Evolutionary conservation across 1,139 yeast species (phyloP).

Genomic region (Candida neerlandica): DNA sequence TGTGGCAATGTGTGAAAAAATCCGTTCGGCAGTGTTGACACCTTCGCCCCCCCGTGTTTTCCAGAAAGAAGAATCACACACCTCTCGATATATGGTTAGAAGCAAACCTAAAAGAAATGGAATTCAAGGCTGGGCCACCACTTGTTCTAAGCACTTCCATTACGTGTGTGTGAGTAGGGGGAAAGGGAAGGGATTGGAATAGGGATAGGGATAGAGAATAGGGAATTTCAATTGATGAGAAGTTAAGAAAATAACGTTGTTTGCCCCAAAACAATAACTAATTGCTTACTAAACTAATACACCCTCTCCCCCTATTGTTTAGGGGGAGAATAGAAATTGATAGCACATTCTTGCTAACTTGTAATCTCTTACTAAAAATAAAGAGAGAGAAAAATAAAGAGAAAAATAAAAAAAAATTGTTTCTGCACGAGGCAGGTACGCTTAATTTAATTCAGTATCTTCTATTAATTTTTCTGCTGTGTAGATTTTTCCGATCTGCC

Average conservation of each 20-base stretch:
- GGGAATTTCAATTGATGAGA: neutral
- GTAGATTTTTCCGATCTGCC: constrained; percentile 1
- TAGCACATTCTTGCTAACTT: neutral
- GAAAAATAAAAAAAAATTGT: neutral
- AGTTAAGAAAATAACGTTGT: neutral
- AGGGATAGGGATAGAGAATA: too few relatives aligned
- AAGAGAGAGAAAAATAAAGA: neutral
- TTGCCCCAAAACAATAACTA: neutral
- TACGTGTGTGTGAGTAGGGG: too few relatives aligned
- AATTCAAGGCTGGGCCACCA: too few relatives aligned
- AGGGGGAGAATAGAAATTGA: neutral
- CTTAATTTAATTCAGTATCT: neutral
- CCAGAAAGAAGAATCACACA: too few relatives aligned
- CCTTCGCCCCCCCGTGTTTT: too few relatives aligned
- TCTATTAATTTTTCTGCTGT: neutral
- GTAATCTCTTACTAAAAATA: constrained; percentile 1
- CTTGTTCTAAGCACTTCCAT: too few relatives aligned
- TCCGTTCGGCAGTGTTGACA: too few relatives aligned
- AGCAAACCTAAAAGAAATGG: too few relatives aligned
- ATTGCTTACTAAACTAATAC: neutral
- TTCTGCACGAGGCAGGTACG: constrained; percentile 1
- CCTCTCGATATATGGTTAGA: too few relatives aligned
- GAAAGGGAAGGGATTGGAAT: too few relatives aligned
- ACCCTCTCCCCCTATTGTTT: neutral
- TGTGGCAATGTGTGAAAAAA: too few relatives aligned